Evolutionary conservation across 2,329 filamentous ascomycete species (phyloP).

Genomic region (Aspergillus persii): DNA sequence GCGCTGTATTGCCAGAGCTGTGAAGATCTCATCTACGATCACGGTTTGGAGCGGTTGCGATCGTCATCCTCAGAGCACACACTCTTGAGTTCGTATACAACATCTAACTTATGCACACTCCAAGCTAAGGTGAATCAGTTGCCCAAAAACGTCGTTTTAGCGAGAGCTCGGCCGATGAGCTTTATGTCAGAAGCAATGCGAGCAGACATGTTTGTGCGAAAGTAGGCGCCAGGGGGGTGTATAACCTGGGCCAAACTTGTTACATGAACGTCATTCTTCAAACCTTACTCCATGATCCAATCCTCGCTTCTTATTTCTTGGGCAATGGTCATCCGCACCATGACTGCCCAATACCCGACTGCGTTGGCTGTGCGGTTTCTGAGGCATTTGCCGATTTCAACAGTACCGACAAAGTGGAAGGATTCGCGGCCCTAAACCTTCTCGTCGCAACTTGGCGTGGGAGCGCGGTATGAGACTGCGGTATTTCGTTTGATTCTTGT

Average conservation of each 20-base stretch:
- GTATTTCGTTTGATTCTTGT: not conserved
- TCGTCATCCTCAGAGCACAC: conserved; percentile 20
- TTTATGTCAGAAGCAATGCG: conserved; percentile 75
- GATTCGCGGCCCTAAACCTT: conserved; percentile 86
- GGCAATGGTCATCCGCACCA: conserved; percentile 80
- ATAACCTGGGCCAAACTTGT: conserved; percentile 97
- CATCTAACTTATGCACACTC: not conserved
- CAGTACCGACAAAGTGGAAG: conserved; percentile 67
- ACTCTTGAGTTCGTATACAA: conserved; percentile 18
- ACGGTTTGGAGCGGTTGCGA: conserved; percentile 37
- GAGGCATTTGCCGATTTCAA: conserved; percentile 65
- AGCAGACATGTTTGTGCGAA: conserved; percentile 77
- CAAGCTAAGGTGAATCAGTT: conserved; percentile 16
- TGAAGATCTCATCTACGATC: conserved; percentile 43
- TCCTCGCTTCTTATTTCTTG: conserved; percentile 88
- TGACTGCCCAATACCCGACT: conserved; percentile 63
- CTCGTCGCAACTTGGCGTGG: conserved; percentile 88
- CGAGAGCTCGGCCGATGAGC: conserved; percentile 62
- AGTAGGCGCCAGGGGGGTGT: conserved; percentile 84
- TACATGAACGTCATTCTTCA: conserved; percentile 97
- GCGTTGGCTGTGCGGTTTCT: conserved; percentile 60
- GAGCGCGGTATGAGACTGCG: conserved; percentile 59
- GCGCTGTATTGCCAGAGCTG: conserved; percentile 41
- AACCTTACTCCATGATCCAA: conserved; percentile 87
- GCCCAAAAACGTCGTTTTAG: conserved; percentile 36